Conservation (phyloP, 1,284 basidiomycete species). For the Ganoderma meredithae region DNA sequence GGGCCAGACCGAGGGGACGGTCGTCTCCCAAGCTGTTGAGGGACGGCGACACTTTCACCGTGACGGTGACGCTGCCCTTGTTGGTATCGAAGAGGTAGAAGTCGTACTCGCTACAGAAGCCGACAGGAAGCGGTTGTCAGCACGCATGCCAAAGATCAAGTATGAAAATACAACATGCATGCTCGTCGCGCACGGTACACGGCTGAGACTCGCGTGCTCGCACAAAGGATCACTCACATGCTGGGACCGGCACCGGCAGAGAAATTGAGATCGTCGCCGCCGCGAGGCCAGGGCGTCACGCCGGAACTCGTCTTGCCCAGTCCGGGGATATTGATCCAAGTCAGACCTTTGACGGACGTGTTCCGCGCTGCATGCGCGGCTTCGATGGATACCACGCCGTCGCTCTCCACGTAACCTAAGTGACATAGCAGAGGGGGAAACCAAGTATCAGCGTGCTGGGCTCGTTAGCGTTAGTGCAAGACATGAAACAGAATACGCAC, state of each 20-base stretch:
- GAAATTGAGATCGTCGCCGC: constrained; percentile 59
- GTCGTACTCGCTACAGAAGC: constrained; percentile 54
- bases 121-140: not conserved
- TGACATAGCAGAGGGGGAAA: not conserved
- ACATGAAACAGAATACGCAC: constrained; percentile 40
- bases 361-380: constrained; percentile 64
- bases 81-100: constrained; percentile 68
- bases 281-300: constrained; percentile 67
- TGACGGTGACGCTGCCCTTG: constrained; percentile 52
- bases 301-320: constrained; percentile 67
- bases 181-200: not conserved
- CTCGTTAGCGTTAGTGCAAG: not conserved
- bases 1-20: constrained; percentile 61
- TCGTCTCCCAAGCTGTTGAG: constrained; percentile 63
- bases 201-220: not conserved
- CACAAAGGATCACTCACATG: constrained; percentile 48
- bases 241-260: constrained; percentile 65
- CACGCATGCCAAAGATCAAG: not conserved
- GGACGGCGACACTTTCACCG: constrained; percentile 63
- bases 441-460: not conserved
- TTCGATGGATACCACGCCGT: constrained; percentile 70
- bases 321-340: constrained; percentile 66
- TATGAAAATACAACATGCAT: not conserved
- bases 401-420: constrained; percentile 70
- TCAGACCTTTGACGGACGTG: constrained; percentile 56